Evolutionary conservation across 305 asterid species (phyloP), one percentile per base, ranked within the genome.

Genomic region (Fraxinus baroniana): DNA sequence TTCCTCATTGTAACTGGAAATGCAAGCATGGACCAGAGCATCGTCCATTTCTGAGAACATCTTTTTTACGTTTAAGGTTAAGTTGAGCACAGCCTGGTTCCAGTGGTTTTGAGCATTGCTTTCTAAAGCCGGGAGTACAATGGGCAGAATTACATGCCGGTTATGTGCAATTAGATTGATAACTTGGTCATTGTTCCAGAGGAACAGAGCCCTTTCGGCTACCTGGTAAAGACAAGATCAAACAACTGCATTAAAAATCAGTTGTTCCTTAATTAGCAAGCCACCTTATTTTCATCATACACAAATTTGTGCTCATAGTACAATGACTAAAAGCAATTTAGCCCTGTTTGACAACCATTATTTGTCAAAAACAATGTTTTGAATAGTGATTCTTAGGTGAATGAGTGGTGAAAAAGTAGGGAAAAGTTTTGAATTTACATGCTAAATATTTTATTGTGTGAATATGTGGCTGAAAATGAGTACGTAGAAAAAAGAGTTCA

Each of bases 151-250:
- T 2, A 87, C 91, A 52, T 87, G 92, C 80, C 96, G 90, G 87
- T 94, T 91, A 74, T 87, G 93, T 81, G 88, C 87, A 13, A 94
- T 87, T 44, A 95, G 94, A 85, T 91, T 92, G 70, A 90, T 81
- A 2, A 94, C 83, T 78, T 89, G 98, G 64, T 94, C 98, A 24
- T 95, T 95, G 84, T 94, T 95, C 96, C 97, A 94, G 33, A 94
- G 87, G 84, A 92, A 91, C 83, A 94, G 97, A 39, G 99, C 93
- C 87, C 98, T 89, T 87, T 95, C 99, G 3, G 99, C 98, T 71
- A 95, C 98, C 99, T 95, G 91, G 78, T 83, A 81, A n/a, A 15
- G 79, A 49, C 35, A n/a, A 57, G n/a, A 60, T 62, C 76, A 41
- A 36, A 28, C 30, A 3, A 77, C 24, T 0, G 46, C 5, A 28